Conservation (phyloP, 2,329 filamentous ascomycete species). For the Fusarium heterosporum region DNA sequence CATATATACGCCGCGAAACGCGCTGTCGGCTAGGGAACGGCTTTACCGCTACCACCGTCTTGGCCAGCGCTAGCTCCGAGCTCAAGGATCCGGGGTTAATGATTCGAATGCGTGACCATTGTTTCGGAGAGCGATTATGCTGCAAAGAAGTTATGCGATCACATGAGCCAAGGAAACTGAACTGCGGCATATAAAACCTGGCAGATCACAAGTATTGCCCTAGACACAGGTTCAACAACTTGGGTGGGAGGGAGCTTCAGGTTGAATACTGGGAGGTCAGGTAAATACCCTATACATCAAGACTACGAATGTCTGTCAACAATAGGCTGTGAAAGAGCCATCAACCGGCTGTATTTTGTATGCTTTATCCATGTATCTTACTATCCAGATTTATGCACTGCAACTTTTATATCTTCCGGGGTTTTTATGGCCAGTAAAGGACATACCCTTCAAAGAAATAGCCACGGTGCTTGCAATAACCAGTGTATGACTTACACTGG, state of each 20-base stretch:
- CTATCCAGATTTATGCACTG: too few species aligned
- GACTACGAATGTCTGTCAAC: too few species aligned
- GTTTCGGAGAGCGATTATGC: background rate
- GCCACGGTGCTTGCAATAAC: background rate
- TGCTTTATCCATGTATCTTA: too few species aligned
- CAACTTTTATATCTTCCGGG: too few species aligned
- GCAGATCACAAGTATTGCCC: background rate
- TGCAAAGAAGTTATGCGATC: background rate
- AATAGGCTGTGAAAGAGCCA: too few species aligned
- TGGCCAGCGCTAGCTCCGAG: background rate
- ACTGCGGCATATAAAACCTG: background rate
- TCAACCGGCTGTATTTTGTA: too few species aligned
- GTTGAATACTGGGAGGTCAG: background rate
- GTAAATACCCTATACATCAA: too few species aligned
- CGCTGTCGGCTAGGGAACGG: slow-evolving; percentile 40
- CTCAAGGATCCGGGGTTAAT: slow-evolving; percentile 16
- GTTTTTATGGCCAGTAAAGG: too few species aligned
- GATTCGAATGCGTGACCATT: slow-evolving; percentile 1
- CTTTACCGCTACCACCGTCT: slow-evolving; percentile 20
- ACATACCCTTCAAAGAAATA: background rate
- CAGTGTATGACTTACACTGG: background rate
- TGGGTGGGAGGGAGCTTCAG: background rate
- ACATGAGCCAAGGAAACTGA: background rate
- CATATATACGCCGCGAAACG: slow-evolving; percentile 32
- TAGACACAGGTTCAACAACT: background rate